Evolutionary conservation across 768 basidiomycete species (phyloP).

Genomic region (Paxillus ammoniavirescens): DNA sequence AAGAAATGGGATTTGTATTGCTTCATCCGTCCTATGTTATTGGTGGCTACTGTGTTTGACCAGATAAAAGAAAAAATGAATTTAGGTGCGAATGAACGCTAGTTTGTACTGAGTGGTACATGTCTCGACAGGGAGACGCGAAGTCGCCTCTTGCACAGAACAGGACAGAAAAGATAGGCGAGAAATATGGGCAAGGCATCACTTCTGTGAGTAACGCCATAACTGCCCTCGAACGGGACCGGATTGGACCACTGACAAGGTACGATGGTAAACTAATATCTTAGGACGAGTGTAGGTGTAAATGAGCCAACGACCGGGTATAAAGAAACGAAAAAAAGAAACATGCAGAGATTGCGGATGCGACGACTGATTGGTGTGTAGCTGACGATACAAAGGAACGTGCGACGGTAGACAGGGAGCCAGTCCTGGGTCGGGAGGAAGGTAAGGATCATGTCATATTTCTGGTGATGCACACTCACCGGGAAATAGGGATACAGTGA

Average conservation of each 20-base stretch:
- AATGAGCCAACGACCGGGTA: constrained; percentile 7
- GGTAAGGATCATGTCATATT: background rate
- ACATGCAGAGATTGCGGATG: constrained; percentile 15
- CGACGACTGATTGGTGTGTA: constrained; percentile 11
- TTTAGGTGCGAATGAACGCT: background rate
- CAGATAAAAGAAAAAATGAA: background rate
- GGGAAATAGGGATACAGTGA: constrained; percentile 9
- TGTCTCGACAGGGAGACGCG: constrained; percentile 2
- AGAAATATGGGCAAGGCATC: constrained; percentile 3
- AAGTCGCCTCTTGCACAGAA: background rate
- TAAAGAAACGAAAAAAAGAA: background rate
- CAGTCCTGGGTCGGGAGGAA: constrained; percentile 16
- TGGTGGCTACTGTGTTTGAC: background rate
- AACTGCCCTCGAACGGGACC: constrained; percentile 9
- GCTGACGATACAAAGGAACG: constrained; percentile 17
- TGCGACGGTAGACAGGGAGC: constrained; percentile 12
- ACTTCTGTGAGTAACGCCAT: background rate
- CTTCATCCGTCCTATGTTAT: constrained; percentile 2
- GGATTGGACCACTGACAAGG: constrained; percentile 1
- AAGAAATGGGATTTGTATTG: background rate
- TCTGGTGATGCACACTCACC: constrained; percentile 13
- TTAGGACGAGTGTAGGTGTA: constrained; percentile 5
- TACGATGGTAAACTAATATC: constrained; percentile 11
- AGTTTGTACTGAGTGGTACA: constrained; percentile 12
- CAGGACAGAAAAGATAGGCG: background rate